phyloP scores from a whole-genome alignment of 2,329 filamentous ascomycete genomes.

The Phialocephala subalpina region DNA sequence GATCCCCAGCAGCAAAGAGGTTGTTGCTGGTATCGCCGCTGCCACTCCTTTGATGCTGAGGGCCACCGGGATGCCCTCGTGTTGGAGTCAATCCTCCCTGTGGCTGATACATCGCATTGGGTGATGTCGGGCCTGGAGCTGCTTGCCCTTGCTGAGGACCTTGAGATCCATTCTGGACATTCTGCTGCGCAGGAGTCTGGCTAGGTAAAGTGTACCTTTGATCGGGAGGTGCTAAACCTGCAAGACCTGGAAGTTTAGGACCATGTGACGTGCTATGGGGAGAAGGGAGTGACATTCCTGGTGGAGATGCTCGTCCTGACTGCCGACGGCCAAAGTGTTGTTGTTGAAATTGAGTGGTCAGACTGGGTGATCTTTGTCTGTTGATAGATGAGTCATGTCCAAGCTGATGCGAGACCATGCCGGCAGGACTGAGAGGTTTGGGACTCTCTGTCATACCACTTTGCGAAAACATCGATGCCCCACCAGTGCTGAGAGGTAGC shows the following conservation, averaged over 20 bases:
- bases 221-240: constrained; percentile 44
- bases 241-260: constrained; percentile 44
- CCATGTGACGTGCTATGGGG: constrained; percentile 38
- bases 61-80: constrained; percentile 31
- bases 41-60: constrained; percentile 60
- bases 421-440: constrained; percentile 76
- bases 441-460: constrained; percentile 84
- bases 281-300: constrained; percentile 42
- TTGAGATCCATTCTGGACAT: constrained; percentile 29
- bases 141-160: constrained; percentile 32
- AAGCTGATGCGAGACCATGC: constrained; percentile 57
- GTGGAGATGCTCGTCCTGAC: constrained; percentile 60
- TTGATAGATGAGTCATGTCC: constrained; percentile 60
- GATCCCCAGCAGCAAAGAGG: constrained; percentile 67
- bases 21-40: constrained; percentile 71
- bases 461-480: constrained; percentile 69
- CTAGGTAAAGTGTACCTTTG: constrained; percentile 42
- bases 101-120: constrained; percentile 46
- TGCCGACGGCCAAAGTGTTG: constrained; percentile 66
- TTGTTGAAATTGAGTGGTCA: constrained; percentile 71
- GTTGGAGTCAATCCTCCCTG: constrained; percentile 56
- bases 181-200: constrained; percentile 39
- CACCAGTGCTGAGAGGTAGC: constrained; percentile 53
- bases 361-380: constrained; percentile 71
- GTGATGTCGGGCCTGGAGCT: constrained; percentile 37